Evolutionary conservation across 2,329 filamentous ascomycete genomes (phyloP).

Genomic region (Hortaea sp.): DNA sequence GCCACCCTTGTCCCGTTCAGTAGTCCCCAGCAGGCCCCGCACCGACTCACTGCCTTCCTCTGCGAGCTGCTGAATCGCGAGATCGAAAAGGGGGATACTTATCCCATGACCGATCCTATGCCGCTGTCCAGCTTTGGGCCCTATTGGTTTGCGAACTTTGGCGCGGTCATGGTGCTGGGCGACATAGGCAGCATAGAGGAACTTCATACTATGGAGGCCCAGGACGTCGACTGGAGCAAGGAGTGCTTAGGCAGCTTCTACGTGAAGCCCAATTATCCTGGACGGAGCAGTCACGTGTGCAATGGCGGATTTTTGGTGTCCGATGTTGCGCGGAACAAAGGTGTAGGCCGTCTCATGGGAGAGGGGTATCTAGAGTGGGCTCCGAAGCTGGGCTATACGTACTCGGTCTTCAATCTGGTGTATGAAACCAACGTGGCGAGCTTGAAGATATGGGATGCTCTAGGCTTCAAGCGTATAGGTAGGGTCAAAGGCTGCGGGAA

Average conservation of each 20-base stretch:
- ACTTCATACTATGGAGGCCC: slow-evolving; percentile 34
- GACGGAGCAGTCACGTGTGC: slow-evolving; percentile 81
- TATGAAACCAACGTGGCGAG: slow-evolving; percentile 90
- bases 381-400: slow-evolving; percentile 63
- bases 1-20: slow-evolving; percentile 78
- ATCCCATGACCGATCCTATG: slow-evolving; percentile 74
- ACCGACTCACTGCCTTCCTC: slow-evolving; percentile 64
- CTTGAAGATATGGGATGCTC: slow-evolving; percentile 81
- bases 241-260: slow-evolving; percentile 85
- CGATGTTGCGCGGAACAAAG: slow-evolving; percentile 36
- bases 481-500: slow-evolving; percentile 52
- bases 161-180: slow-evolving; percentile 76
- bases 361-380: slow-evolving; percentile 44
- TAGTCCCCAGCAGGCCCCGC: slow-evolving; percentile 65
- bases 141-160: slow-evolving; percentile 91
- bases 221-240: slow-evolving; percentile 59
- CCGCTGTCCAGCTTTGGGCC: slow-evolving; percentile 62
- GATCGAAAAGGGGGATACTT: slow-evolving; percentile 85
- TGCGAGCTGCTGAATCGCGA: slow-evolving; percentile 79
- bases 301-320: slow-evolving; percentile 48
- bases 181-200: slow-evolving; percentile 55
- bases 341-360: slow-evolving; percentile 43
- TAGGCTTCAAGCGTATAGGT: slow-evolving; percentile 87
- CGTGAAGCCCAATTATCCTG: slow-evolving; percentile 89
- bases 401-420: slow-evolving; percentile 88